phyloP scores from a whole-genome alignment of 2,329 filamentous ascomycete species.

The Amylocarpus encephaloides region DNA sequence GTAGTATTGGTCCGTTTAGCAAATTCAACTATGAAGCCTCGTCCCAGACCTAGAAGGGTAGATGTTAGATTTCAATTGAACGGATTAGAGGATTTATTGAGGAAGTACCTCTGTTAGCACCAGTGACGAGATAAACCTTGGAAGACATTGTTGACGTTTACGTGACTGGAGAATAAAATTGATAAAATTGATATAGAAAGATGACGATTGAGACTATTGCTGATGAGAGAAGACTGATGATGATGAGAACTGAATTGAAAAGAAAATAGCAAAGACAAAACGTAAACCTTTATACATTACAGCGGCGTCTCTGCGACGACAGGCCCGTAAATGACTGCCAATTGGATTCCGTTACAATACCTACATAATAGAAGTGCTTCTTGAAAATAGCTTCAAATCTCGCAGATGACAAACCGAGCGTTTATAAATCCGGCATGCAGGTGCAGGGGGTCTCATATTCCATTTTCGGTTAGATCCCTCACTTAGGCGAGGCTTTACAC shows the following conservation, averaged over 20 bases:
- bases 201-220: too few relatives aligned
- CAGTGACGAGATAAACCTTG: slow-evolving; percentile 29
- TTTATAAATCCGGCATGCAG: too few relatives aligned
- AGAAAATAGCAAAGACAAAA: neutral
- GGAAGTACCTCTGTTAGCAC: slow-evolving; percentile 33
- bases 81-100: neutral
- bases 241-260: neutral
- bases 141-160: neutral
- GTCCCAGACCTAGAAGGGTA: slow-evolving; percentile 28
- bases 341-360: too few relatives aligned
- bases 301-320: too few relatives aligned
- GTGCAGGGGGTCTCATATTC: neutral
- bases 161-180: neutral
- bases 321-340: too few relatives aligned
- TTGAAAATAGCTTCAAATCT: too few relatives aligned
- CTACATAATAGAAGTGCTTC: too few relatives aligned
- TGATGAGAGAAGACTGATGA: too few relatives aligned
- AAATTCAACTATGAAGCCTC: slow-evolving; percentile 24
- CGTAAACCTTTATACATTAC: too few relatives aligned
- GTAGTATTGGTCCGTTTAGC: slow-evolving; percentile 14
- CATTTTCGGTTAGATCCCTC: neutral
- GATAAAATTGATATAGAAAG: neutral
- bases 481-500: too few relatives aligned
- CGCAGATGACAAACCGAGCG: too few relatives aligned
- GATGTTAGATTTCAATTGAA: neutral